These are phyloP conservation scores for Asclepias syriaca DNA, from an alignment of 257 asterid species.

Conservation along the genomic window DNA sequence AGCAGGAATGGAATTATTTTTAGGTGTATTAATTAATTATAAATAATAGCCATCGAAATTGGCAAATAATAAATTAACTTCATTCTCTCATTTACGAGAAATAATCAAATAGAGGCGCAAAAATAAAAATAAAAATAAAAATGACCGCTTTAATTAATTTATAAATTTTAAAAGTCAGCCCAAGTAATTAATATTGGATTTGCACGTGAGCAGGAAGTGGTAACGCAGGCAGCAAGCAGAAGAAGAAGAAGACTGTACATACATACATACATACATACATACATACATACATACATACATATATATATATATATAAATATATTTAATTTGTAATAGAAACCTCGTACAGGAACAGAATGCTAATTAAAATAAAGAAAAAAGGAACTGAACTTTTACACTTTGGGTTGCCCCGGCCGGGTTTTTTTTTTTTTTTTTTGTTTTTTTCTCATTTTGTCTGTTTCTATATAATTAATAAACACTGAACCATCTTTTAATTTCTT, in stretches of 20 bases:
- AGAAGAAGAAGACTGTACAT: not conserved
- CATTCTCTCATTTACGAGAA: not conserved
- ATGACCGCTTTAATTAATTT: too few relatives aligned
- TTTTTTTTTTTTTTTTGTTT: too few relatives aligned
- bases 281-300: too few relatives aligned
- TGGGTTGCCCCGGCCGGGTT: not conserved
- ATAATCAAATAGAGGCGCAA: too few relatives aligned
- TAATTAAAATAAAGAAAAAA: conserved; percentile 4
- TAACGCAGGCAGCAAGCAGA: not conserved
- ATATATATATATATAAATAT: too few relatives aligned
- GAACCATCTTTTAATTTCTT: conserved; percentile 37
- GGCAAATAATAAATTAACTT: not conserved
- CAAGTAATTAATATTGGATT: too few relatives aligned
- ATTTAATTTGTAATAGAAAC: conserved; percentile 18
- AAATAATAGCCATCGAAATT: conserved; percentile 1
- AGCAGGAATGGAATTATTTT: not conserved
- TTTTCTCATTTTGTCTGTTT: conserved; percentile 13
- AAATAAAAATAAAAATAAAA: too few relatives aligned
- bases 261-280: too few relatives aligned
- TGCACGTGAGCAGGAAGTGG: not conserved
- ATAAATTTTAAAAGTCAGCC: too few relatives aligned
- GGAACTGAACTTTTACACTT: not conserved
- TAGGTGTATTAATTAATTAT: conserved; percentile 7
- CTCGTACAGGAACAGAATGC: conserved; percentile 34
- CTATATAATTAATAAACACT: conserved; percentile 26